Base-by-base conservation (phyloP, 257 asterid genomes). In the Hygrophila difformis region DNA sequence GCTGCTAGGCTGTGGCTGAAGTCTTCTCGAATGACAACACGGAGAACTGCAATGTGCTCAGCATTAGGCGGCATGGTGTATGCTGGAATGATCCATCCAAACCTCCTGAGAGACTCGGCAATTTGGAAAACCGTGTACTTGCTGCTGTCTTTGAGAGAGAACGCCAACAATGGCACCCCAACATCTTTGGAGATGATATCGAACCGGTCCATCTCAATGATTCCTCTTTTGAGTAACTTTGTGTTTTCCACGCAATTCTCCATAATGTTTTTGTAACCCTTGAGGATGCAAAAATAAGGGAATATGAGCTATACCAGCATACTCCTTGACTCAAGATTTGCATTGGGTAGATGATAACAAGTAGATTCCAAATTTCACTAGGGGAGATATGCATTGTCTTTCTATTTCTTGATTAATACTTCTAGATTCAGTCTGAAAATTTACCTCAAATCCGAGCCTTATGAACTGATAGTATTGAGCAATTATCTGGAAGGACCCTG, bases 81-180 rank as follows among this genome's bases (percentile, higher is more conserved):
- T 0, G 95, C 95, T 0, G 91, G 95, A 37, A 81, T 75, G 3
- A 81, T 81, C 93, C 93, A 85, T 43, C 92, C 95, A 21, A 76
- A 81, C 61, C 79, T 68, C 60, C 87, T 67, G 12, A 85, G 78
- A 6, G 74, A 68, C 23, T 81, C 91, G n/a, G 92, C 61, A 28
- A 85, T 54, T 33, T 81, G 82, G 17, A 78, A 81, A 45, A 75
- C 93, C 0, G 84, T 73, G 75, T 49, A 82, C 36, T 43, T 59
- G 68, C 69, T 78, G 64, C 55, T 52, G 58, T 84, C 86, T 61
- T 78, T 85, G 33, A 81, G 84, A 36, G 82, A 71, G 48, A 76
- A 69, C 1, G 93, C 87, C 47, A 81, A 78, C 23, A 85, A 55
- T 10, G 91, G 95, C 11, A 81, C 84, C 1, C 93, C 87, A 0